phyloP scores from a whole-genome alignment of 768 basidiomycete species.

The Trametes sanguinea region DNA sequence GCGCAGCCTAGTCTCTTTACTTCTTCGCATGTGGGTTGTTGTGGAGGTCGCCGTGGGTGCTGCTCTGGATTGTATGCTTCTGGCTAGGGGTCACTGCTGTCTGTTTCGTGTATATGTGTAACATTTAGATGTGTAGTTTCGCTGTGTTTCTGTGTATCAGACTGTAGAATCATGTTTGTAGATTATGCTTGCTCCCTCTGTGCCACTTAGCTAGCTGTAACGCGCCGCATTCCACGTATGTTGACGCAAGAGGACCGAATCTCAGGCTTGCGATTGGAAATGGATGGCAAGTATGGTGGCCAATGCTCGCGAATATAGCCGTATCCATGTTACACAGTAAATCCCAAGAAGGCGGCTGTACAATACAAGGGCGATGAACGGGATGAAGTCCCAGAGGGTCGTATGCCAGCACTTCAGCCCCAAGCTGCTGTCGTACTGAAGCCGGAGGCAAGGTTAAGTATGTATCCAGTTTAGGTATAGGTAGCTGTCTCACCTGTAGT shows the following conservation, averaged over 20 bases:
- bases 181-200: not conserved
- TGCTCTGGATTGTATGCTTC: not conserved
- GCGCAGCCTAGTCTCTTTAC: slow-evolving; percentile 8
- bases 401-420: slow-evolving; percentile 39
- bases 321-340: not conserved
- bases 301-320: too few relatives aligned
- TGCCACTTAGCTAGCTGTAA: not conserved
- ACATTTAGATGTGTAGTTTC: slow-evolving; percentile 4
- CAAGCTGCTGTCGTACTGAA: slow-evolving; percentile 60
- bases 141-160: slow-evolving; percentile 2
- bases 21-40: too few relatives aligned
- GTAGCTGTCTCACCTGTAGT: slow-evolving; percentile 50
- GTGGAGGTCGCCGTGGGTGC: too few relatives aligned
- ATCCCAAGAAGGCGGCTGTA: not conserved
- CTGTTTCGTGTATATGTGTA: not conserved
- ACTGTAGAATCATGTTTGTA: slow-evolving; percentile 2
- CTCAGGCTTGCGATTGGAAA: too few relatives aligned
- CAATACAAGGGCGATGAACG: not conserved
- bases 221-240: not conserved
- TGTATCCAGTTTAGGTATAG: not conserved
- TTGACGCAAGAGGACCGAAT: too few relatives aligned
- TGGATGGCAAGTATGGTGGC: too few relatives aligned
- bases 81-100: not conserved
- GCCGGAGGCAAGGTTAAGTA: slow-evolving; percentile 1
- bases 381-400: not conserved